A percentile compares a stretch with the other conserved stretches of the same genome.
These are phyloP conservation scores for Sporothrix mexicana DNA, from an alignment of 2,329 filamentous ascomycete genomes.

Conservation along the genomic window DNA sequence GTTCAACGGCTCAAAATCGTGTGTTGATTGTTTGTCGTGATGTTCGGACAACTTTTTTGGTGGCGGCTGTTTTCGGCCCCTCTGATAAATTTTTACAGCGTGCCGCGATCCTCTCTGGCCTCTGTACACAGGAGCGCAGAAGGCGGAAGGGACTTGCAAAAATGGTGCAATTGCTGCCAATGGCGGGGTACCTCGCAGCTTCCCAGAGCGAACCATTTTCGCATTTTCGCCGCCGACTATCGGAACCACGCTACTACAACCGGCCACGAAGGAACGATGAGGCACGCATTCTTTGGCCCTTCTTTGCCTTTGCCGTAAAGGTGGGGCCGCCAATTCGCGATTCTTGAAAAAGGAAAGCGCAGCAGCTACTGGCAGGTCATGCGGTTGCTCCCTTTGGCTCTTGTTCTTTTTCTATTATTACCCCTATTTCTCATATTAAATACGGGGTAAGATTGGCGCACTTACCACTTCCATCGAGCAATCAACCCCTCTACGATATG, in stretches of 20 bases:
- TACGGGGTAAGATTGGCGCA: slow-evolving; percentile 30
- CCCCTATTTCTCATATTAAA: slow-evolving; percentile 36
- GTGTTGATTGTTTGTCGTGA: background rate
- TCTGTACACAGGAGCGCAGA: background rate
- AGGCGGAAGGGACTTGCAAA: slow-evolving; percentile 19
- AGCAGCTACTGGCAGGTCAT: slow-evolving; percentile 12
- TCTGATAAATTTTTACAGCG: slow-evolving; percentile 27
- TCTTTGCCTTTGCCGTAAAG: slow-evolving; percentile 6
- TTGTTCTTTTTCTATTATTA: slow-evolving; percentile 31
- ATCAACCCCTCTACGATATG: slow-evolving; percentile 19
- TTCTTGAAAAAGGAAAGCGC: slow-evolving; percentile 30
- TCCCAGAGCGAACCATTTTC: background rate
- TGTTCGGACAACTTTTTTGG: slow-evolving; percentile 9
- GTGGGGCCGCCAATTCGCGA: slow-evolving; percentile 12
- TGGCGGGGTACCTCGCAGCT: slow-evolving; percentile 32
- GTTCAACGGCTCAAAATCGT: slow-evolving; percentile 43
- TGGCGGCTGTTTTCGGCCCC: slow-evolving; percentile 31
- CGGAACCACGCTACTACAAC: slow-evolving; percentile 29
- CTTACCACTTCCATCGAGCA: slow-evolving; percentile 22
- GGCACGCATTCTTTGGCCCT: too few species aligned
- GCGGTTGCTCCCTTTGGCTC: slow-evolving; percentile 21
- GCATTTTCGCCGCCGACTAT: slow-evolving; percentile 34
- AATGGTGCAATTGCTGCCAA: slow-evolving; percentile 31
- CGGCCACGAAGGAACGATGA: background rate
- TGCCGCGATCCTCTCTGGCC: background rate